Percentiles rank a stretch among this genome's conserved stretches.
These are phyloP conservation scores for Quambalaria eucalypti DNA, from an alignment of 1,284 basidiomycete species.

Conservation along the genomic window DNA sequence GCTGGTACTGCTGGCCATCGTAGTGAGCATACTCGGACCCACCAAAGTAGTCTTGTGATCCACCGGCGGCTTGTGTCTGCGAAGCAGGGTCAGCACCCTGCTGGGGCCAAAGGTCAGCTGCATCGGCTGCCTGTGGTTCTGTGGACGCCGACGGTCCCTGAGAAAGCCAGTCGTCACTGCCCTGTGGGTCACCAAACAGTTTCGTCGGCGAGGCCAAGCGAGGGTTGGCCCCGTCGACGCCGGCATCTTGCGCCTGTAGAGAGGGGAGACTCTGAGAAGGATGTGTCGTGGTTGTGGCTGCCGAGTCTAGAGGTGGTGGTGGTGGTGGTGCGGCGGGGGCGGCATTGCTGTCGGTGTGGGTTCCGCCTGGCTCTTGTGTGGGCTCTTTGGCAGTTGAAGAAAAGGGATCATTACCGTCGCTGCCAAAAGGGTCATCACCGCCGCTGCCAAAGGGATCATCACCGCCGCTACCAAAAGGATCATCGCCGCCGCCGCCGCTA, in stretches of 20 bases:
- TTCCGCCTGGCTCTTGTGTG: conserved; percentile 1
- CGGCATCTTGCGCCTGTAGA: conserved; percentile 12
- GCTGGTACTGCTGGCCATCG: conserved; percentile 8
- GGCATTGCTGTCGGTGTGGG: not conserved
- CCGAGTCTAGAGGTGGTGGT: not conserved
- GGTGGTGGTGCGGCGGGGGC: not conserved
- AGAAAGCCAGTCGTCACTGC: conserved; percentile 10
- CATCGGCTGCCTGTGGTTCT: not conserved
- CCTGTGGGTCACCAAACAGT: conserved; percentile 8
- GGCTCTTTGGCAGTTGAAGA: too few species aligned
- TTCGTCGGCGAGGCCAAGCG: too few species aligned
- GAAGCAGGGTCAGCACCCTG: not conserved
- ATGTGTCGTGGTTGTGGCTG: too few species aligned
- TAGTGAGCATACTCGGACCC: conserved; percentile 8
- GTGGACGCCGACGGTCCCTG: not conserved
- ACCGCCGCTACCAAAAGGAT: conserved; percentile 5
- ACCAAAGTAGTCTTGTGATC: conserved; percentile 9
- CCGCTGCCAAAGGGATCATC: conserved; percentile 33
- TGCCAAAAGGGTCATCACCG: conserved; percentile 6
- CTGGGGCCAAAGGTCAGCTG: not conserved
- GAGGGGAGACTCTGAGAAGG: too few species aligned
- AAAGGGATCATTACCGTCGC: too few species aligned
- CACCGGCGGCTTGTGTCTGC: not conserved
- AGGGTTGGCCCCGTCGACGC: too few species aligned
- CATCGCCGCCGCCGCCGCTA: conserved; percentile 1